phyloP scores from a whole-genome alignment of 768 basidiomycete genomes.

The Boletus reticulatus region DNA sequence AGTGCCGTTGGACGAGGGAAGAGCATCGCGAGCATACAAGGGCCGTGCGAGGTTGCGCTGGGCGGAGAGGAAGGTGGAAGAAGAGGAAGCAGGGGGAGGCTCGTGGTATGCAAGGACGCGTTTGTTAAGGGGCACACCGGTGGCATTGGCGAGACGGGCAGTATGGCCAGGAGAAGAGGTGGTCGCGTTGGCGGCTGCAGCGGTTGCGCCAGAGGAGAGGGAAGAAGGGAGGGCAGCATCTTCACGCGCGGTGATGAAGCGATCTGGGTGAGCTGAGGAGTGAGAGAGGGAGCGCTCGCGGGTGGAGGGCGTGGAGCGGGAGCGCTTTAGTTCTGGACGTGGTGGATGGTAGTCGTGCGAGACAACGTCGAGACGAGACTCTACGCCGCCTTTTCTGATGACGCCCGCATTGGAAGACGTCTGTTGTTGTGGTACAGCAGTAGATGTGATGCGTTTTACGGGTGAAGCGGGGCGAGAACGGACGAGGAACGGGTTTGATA shows the following conservation, averaged over 20 bases:
- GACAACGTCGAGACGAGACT: conserved; percentile 74
- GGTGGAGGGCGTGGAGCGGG: conserved; percentile 69
- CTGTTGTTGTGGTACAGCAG: conserved; percentile 42
- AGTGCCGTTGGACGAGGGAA: conserved; percentile 62
- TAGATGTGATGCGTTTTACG: conserved; percentile 54
- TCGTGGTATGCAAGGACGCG: conserved; percentile 90
- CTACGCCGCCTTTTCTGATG: conserved; percentile 73
- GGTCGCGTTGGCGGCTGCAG: conserved; percentile 30
- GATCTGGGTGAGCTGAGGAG: conserved; percentile 51
- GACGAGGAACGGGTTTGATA: conserved; percentile 63
- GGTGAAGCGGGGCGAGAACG: conserved; percentile 60
- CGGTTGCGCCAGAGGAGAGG: conserved; percentile 58
- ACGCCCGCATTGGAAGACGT: conserved; percentile 69
- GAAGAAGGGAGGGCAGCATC: conserved; percentile 58
- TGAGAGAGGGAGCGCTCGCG: conserved; percentile 35
- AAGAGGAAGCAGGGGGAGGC: conserved; percentile 74
- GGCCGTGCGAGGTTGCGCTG: conserved; percentile 79
- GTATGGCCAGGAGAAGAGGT: conserved; percentile 74
- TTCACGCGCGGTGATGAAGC: conserved; percentile 67
- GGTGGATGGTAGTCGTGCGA: conserved; percentile 75
- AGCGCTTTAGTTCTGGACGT: conserved; percentile 61
- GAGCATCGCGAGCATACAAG: conserved; percentile 64
- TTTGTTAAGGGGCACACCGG: conserved; percentile 72
- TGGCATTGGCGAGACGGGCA: conserved; percentile 70
- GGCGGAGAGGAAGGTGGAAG: conserved; percentile 69